Conservation (phyloP, 768 basidiomycete species). For the Lentinula edodes region DNA sequence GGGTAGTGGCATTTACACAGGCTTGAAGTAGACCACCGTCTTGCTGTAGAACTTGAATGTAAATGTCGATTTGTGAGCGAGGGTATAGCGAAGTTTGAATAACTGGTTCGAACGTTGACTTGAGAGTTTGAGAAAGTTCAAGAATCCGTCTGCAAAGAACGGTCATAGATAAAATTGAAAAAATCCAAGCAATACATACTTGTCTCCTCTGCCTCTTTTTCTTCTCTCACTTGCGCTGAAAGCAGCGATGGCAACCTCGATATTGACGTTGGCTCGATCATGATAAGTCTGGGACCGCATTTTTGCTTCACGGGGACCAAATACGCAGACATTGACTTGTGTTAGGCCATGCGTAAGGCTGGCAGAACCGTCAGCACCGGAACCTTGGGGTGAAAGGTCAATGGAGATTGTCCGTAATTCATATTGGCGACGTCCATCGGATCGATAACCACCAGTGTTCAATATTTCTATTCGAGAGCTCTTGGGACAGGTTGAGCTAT, state of each 20-base stretch:
- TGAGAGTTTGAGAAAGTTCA: slow-evolving; percentile 82
- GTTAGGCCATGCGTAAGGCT: slow-evolving; percentile 86
- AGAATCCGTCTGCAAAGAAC: slow-evolving; percentile 60
- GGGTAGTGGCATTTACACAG: slow-evolving; percentile 91
- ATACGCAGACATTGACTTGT: slow-evolving; percentile 80
- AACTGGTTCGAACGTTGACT: slow-evolving; percentile 95
- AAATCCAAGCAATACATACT: slow-evolving; percentile 46
- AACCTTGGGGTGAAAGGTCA: slow-evolving; percentile 66
- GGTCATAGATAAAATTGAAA: neutral
- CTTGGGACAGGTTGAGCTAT: slow-evolving; percentile 17
- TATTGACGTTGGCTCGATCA: slow-evolving; percentile 84
- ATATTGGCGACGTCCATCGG: slow-evolving; percentile 89
- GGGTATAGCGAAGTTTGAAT: slow-evolving; percentile 89
- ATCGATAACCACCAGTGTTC: slow-evolving; percentile 83
- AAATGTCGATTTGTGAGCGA: slow-evolving; percentile 91
- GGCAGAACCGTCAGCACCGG: slow-evolving; percentile 78
- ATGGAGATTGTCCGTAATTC: slow-evolving; percentile 83
- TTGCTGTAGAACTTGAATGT: slow-evolving; percentile 87
- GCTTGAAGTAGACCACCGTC: slow-evolving; percentile 91
- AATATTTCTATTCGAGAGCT: slow-evolving; percentile 65
- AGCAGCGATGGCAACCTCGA: slow-evolving; percentile 81
- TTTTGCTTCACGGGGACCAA: slow-evolving; percentile 88
- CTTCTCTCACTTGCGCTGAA: slow-evolving; percentile 83
- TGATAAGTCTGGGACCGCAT: slow-evolving; percentile 75
- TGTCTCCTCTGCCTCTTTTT: slow-evolving; percentile 77